These are phyloP conservation scores for Leccinum boreale DNA, from an alignment of 768 basidiomycete genomes.

Conservation along the genomic window DNA sequence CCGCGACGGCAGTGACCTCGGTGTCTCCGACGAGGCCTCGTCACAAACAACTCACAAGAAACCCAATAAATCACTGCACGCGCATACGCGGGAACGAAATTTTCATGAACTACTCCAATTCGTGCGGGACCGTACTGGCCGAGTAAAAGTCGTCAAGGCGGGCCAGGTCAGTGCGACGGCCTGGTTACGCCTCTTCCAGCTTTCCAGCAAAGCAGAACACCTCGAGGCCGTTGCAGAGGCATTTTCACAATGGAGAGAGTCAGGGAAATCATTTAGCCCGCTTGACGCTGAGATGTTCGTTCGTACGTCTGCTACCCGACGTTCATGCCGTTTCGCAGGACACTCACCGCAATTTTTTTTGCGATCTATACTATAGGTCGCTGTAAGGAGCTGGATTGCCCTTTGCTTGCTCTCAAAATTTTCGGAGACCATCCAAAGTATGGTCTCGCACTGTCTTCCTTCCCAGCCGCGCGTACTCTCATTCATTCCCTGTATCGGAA, in stretches of 20 bases:
- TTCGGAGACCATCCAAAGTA: conserved; percentile 64
- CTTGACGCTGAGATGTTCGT: conserved; percentile 48
- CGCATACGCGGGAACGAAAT: conserved; percentile 16
- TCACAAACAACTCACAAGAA: background rate
- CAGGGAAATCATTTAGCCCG: conserved; percentile 37
- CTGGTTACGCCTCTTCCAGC: conserved; percentile 50
- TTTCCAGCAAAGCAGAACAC: conserved; percentile 49
- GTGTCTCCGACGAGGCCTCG: background rate
- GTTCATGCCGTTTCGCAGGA: background rate
- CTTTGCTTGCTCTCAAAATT: conserved; percentile 54
- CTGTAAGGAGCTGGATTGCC: conserved; percentile 55
- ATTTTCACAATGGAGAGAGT: conserved; percentile 50
- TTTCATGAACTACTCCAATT: conserved; percentile 26
- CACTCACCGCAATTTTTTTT: background rate
- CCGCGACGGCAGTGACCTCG: conserved; percentile 11
- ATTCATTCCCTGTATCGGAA: conserved; percentile 51
- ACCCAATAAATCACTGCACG: background rate
- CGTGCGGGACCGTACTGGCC: conserved; percentile 28
- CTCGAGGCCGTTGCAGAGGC: conserved; percentile 43
- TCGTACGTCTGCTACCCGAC: conserved; percentile 40
- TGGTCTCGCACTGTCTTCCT: conserved; percentile 45
- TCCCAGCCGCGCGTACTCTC: conserved; percentile 51
- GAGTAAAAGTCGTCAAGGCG: conserved; percentile 25
- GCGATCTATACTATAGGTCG: conserved; percentile 43
- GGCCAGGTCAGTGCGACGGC: conserved; percentile 42